Percentiles rank a stretch among this genome's conserved stretches.
phyloP scores from a whole-genome alignment of 768 basidiomycete genomes.

The Tylopilus felleus region DNA sequence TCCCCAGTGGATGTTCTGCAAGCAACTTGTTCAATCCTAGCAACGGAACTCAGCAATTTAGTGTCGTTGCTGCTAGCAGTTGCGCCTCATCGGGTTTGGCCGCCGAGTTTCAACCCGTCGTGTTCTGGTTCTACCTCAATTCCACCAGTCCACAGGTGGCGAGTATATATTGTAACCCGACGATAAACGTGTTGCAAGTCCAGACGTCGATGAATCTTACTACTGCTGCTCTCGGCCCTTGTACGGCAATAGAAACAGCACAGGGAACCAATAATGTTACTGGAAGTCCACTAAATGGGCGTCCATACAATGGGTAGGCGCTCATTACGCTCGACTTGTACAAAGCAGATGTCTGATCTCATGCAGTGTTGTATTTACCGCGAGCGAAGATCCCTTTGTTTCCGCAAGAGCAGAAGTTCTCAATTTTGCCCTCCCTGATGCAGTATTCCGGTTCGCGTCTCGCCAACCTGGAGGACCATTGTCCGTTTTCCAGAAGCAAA shows the following conservation, averaged over 20 bases:
- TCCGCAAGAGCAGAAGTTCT: conserved; percentile 49
- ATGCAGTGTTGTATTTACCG: conserved; percentile 40
- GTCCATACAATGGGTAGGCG: conserved; percentile 57
- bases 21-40: conserved; percentile 37
- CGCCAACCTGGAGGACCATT: conserved; percentile 40
- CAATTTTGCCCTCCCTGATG: conserved; percentile 52
- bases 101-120: conserved; percentile 49
- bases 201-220: conserved; percentile 42
- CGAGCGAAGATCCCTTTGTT: conserved; percentile 42
- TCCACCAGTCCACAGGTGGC: conserved; percentile 38
- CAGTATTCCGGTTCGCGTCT: conserved; percentile 54
- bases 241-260: conserved; percentile 31
- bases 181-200: conserved; percentile 43
- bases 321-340: neutral
- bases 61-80: conserved; percentile 39
- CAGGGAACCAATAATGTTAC: conserved; percentile 50
- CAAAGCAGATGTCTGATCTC: neutral
- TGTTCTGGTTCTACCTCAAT: conserved; percentile 64
- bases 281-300: conserved; percentile 41
- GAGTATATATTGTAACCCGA: conserved; percentile 57
- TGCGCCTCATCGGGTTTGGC: conserved; percentile 29
- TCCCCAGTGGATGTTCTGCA: conserved; percentile 45
- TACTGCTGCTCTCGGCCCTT: conserved; percentile 39
- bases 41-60: conserved; percentile 45
- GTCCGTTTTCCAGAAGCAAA: conserved; percentile 44